These are phyloP conservation scores for Cyamopsis tetragonoloba DNA, from an alignment of 306 rosid genomes.

Conservation along the genomic window DNA sequence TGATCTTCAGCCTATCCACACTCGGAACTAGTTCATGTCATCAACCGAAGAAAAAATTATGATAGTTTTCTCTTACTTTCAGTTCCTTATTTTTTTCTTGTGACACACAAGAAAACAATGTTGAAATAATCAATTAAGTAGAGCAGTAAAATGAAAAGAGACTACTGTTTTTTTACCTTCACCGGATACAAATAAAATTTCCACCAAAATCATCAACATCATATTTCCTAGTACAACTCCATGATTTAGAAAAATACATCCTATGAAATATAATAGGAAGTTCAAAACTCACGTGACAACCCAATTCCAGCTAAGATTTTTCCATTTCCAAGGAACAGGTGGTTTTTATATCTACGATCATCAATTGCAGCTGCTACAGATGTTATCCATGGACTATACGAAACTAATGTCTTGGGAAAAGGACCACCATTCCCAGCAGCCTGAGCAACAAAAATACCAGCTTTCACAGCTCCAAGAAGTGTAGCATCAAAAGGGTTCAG, in stretches of 20 bases:
- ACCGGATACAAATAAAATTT: not conserved
- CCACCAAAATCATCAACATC: not conserved
- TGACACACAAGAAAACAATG: constrained; percentile 3
- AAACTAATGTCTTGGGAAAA: constrained; percentile 90
- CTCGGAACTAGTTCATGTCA: not conserved
- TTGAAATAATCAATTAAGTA: not conserved
- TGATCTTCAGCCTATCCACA: not conserved
- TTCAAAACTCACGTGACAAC: constrained; percentile 82
- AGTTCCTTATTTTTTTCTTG: not conserved
- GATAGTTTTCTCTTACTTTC: not conserved
- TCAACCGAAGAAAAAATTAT: not conserved
- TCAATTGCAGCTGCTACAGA: constrained; percentile 98
- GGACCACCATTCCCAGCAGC: constrained; percentile 99
- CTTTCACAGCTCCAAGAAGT: constrained; percentile 98
- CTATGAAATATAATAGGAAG: not conserved
- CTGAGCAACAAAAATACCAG: constrained; percentile 97
- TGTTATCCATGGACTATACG: constrained; percentile 97
- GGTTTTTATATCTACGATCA: constrained; percentile 98
- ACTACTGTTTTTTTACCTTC: constrained; percentile 4
- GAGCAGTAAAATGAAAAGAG: constrained; percentile 5
- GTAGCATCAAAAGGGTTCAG: constrained; percentile 98
- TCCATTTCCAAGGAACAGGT: constrained; percentile 85
- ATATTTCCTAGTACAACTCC: not conserved
- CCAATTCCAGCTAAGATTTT: constrained; percentile 83
- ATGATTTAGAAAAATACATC: constrained; percentile 4